phyloP scores from a whole-genome alignment of 1,284 basidiomycete genomes.

The Ustilago lituana region DNA sequence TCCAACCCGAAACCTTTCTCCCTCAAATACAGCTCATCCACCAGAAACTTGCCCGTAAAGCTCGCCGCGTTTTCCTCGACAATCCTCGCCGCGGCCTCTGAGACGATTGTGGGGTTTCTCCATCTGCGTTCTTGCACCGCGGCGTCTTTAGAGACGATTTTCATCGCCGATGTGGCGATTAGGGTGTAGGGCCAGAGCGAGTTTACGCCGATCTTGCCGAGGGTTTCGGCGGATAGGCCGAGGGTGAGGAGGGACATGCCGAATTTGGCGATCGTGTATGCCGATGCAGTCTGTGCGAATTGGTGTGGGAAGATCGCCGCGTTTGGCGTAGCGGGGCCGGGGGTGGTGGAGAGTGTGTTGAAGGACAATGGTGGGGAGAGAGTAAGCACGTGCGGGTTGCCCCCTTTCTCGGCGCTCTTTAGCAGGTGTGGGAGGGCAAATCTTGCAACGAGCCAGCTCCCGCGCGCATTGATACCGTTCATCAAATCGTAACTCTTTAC shows the following conservation, averaged over 20 bases:
- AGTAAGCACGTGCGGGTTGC: constrained; percentile 66
- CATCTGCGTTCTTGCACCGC: constrained; percentile 46
- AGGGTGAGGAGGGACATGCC: constrained; percentile 63
- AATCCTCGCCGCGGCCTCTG: constrained; percentile 60
- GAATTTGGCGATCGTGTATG: constrained; percentile 64
- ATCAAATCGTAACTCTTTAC: constrained; percentile 56
- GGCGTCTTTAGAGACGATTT: constrained; percentile 53
- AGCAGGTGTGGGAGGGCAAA: constrained; percentile 63
- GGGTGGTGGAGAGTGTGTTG: constrained; percentile 46
- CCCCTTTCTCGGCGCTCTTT: constrained; percentile 15
- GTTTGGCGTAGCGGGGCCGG: constrained; percentile 19
- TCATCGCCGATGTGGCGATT: constrained; percentile 60
- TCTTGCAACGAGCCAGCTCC: constrained; percentile 59
- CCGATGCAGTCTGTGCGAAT: constrained; percentile 37
- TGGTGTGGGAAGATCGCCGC: constrained; percentile 40
- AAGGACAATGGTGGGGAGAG: constrained; percentile 59
- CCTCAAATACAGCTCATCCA: constrained; percentile 65
- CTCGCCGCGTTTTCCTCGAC: constrained; percentile 42
- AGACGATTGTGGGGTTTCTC: constrained; percentile 58
- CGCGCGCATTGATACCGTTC: constrained; percentile 62
- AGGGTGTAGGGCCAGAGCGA: constrained; percentile 59
- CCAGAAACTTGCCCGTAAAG: constrained; percentile 51
- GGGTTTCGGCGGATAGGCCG: constrained; percentile 59
- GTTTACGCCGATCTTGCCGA: constrained; percentile 55
- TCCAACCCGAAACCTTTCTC: constrained; percentile 39